phyloP scores from a whole-genome alignment of 2,329 filamentous ascomycete genomes.

The Cladophialophora bantiana region DNA sequence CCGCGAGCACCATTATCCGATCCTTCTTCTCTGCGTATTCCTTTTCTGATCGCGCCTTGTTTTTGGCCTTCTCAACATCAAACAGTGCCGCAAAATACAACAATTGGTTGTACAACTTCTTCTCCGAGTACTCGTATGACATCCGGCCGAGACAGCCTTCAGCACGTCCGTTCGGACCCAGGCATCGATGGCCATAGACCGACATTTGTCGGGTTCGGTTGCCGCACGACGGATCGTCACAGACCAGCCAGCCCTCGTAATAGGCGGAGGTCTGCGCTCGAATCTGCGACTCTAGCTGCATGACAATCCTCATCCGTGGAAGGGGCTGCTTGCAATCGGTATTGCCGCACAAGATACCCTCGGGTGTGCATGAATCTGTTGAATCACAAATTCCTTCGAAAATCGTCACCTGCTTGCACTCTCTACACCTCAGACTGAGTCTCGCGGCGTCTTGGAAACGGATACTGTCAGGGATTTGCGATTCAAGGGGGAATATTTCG shows the following conservation, averaged over 20 bases:
- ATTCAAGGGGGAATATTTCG: slow-evolving; percentile 90
- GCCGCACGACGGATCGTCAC: slow-evolving; percentile 86
- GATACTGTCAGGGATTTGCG: slow-evolving; percentile 88
- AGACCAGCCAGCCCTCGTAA: slow-evolving; percentile 91
- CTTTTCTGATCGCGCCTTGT: slow-evolving; percentile 58
- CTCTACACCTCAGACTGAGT: slow-evolving; percentile 78
- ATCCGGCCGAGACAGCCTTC: slow-evolving; percentile 86
- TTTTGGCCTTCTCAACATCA: slow-evolving; percentile 83
- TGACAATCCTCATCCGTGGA: slow-evolving; percentile 75
- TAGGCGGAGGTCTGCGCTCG: slow-evolving; percentile 80
- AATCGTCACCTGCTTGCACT: slow-evolving; percentile 73
- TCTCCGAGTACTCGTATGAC: slow-evolving; percentile 86
- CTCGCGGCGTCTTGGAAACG: slow-evolving; percentile 84
- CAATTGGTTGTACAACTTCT: slow-evolving; percentile 92
- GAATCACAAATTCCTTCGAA: slow-evolving; percentile 77
- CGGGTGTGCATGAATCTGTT: slow-evolving; percentile 68
- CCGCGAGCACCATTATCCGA: slow-evolving; percentile 73
- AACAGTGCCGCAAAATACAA: slow-evolving; percentile 85
- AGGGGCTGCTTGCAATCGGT: slow-evolving; percentile 69
- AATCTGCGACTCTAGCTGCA: slow-evolving; percentile 86
- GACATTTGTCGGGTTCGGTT: slow-evolving; percentile 89
- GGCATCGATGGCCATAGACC: slow-evolving; percentile 88
- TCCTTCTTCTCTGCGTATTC: slow-evolving; percentile 65
- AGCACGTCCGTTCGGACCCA: slow-evolving; percentile 84
- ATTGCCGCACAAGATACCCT: slow-evolving; percentile 75